Conservation (phyloP, 371 early-diverging fungal genomes). For the Rhizopus microsporus region DNA sequence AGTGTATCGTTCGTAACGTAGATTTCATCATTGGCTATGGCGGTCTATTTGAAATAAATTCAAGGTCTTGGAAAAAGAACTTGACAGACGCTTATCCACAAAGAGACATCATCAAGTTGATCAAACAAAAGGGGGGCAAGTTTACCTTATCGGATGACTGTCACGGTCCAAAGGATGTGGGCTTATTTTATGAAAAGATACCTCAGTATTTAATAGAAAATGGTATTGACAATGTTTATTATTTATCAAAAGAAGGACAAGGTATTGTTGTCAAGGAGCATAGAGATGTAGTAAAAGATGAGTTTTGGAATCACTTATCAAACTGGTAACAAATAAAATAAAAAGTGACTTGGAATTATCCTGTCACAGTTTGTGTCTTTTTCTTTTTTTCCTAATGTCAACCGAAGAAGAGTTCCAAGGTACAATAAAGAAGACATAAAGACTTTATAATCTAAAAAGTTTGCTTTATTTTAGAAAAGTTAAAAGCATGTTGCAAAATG, state of each 20-base stretch:
- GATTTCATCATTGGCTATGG: constrained; percentile 76
- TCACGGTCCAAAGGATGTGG: constrained; percentile 89
- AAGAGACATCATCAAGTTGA: constrained; percentile 77
- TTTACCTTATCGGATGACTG: constrained; percentile 92
- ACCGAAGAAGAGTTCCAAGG: constrained; percentile 20
- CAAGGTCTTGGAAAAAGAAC: constrained; percentile 90
- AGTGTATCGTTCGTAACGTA: constrained; percentile 79
- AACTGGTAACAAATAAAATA: constrained; percentile 26
- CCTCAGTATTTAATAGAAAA: constrained; percentile 52
- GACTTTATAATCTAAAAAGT: background rate
- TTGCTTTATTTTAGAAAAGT: constrained; percentile 19
- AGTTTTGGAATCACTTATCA: constrained; percentile 38
- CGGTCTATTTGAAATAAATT: constrained; percentile 92
- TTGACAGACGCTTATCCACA: constrained; percentile 86
- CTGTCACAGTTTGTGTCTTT: background rate
- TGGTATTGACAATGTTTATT: constrained; percentile 51
- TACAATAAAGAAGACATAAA: background rate
- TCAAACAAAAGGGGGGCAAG: constrained; percentile 64
- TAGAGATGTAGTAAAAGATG: constrained; percentile 32
- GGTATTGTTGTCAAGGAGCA: constrained; percentile 27
- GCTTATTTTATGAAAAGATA: constrained; percentile 73
- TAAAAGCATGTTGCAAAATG: constrained; percentile 42
- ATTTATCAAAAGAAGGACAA: constrained; percentile 31
- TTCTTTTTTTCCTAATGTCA: constrained; percentile 8
- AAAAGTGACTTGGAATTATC: background rate